Conservation (phyloP, 495 filamentous ascomycete species). For the Mytilinidion resinicola region DNA sequence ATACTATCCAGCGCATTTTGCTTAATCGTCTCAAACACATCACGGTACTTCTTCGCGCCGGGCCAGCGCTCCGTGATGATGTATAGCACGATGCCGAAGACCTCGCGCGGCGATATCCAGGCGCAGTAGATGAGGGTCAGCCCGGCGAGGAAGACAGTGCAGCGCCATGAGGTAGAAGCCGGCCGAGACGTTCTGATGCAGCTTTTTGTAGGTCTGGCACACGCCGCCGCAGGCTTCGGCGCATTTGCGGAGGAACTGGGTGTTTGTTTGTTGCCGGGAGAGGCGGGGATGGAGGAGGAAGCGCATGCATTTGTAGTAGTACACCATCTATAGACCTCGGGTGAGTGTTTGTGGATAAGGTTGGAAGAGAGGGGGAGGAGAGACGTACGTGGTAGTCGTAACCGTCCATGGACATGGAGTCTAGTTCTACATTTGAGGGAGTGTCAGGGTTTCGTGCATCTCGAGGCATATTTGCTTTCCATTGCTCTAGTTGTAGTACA, state of each 20-base stretch:
- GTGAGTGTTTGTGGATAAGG: neutral
- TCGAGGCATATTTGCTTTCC: neutral
- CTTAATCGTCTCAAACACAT: constrained; percentile 21
- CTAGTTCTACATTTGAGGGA: neutral
- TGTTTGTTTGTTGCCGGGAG: neutral
- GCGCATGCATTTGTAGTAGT: constrained; percentile 16
- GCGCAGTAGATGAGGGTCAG: constrained; percentile 25
- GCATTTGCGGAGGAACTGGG: constrained; percentile 7
- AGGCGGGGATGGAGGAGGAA: constrained; percentile 6
- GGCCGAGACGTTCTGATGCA: constrained; percentile 18
- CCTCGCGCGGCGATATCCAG: constrained; percentile 19
- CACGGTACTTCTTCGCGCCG: constrained; percentile 22
- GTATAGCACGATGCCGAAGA: constrained; percentile 24
- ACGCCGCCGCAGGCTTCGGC: constrained; percentile 26
- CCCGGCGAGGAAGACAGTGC: constrained; percentile 25
- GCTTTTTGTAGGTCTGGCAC: constrained; percentile 22
- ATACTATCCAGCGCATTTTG: constrained; percentile 10
- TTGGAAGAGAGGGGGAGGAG: neutral
- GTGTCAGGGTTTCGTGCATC: neutral
- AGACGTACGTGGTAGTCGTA: constrained; percentile 3
- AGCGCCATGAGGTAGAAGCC: constrained; percentile 26
- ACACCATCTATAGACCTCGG: neutral
- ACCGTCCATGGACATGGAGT: neutral
- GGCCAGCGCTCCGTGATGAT: constrained; percentile 27
- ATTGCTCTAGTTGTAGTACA: constrained; percentile 1